Percentiles rank a stretch among this genome's conserved stretches.
These are phyloP conservation scores for Leccinum variicolor DNA, from an alignment of 768 basidiomycete species.

Conservation along the genomic window DNA sequence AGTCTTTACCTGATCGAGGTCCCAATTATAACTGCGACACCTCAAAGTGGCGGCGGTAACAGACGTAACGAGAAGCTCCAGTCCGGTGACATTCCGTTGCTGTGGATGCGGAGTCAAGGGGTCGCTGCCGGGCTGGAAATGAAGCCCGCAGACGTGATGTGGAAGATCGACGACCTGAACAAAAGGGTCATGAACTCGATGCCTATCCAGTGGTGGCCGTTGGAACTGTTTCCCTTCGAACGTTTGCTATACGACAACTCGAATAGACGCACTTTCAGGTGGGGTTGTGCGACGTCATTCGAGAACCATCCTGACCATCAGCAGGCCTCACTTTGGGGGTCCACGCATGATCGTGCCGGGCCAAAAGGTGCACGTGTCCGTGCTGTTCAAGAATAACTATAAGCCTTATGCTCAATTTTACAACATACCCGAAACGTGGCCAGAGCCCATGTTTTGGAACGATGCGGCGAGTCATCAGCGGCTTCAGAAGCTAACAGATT, in stretches of 20 bases:
- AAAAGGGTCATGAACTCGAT: slow-evolving; percentile 18
- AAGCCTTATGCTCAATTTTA: slow-evolving; percentile 24
- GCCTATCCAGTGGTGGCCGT: slow-evolving; percentile 17
- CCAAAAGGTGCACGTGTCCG: slow-evolving; percentile 32
- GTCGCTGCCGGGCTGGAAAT: slow-evolving; percentile 24
- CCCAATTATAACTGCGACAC: not conserved
- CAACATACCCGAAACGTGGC: slow-evolving; percentile 22
- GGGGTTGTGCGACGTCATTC: not conserved
- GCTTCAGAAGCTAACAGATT: slow-evolving; percentile 13
- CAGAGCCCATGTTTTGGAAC: slow-evolving; percentile 30
- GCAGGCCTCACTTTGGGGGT: slow-evolving; percentile 26
- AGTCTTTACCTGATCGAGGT: slow-evolving; percentile 3
- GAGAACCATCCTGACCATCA: slow-evolving; percentile 5
- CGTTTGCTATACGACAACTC: slow-evolving; percentile 28
- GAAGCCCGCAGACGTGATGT: slow-evolving; percentile 22
- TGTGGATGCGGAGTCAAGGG: slow-evolving; percentile 33
- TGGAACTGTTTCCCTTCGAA: slow-evolving; percentile 23
- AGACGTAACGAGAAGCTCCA: slow-evolving; percentile 25
- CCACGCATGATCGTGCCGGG: slow-evolving; percentile 26
- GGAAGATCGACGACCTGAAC: slow-evolving; percentile 28
- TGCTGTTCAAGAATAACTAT: slow-evolving; percentile 28
- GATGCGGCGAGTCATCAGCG: slow-evolving; percentile 19
- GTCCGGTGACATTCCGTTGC: slow-evolving; percentile 26
- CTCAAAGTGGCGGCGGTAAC: slow-evolving; percentile 28
- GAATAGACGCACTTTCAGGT: slow-evolving; percentile 21